Conservation (phyloP, 2,329 filamentous ascomycete genomes). For the Lecanicillium sp. region DNA sequence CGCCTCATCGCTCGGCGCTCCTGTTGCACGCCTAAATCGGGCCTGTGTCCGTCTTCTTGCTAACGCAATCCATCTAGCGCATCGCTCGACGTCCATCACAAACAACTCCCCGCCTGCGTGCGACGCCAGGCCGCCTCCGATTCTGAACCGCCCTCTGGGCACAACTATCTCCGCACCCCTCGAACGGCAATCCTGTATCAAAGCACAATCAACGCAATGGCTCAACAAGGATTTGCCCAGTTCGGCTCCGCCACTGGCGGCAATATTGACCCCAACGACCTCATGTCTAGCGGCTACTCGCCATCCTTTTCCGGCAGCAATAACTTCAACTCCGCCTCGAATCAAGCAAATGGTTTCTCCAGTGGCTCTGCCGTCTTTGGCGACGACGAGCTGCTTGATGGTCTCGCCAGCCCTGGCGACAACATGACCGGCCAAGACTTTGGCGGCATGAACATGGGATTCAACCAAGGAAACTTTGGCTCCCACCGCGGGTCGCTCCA, state of each 20-base stretch:
- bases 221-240: constrained; percentile 48
- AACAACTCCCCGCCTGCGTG: no score
- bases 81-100: background rate
- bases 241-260: constrained; percentile 45
- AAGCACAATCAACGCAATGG: constrained; percentile 30
- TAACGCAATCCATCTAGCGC: constrained; percentile 3
- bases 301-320: constrained; percentile 45
- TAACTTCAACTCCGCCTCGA: constrained; percentile 49
- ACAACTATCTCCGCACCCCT: constrained; percentile 11
- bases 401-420: constrained; percentile 50
- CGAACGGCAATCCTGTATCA: constrained; percentile 10
- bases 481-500: constrained; percentile 50
- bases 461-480: constrained; percentile 45
- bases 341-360: constrained; percentile 63
- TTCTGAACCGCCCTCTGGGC: constrained; percentile 3
- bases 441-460: constrained; percentile 49
- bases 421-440: constrained; percentile 47
- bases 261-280: constrained; percentile 76
- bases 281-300: constrained; percentile 58
- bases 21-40: no score
- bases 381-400: constrained; percentile 82
- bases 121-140: no score
- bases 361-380: constrained; percentile 71
- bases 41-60: background rate
- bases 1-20: no score